phyloP scores from a whole-genome alignment of 1,284 basidiomycete species.

The Marasmius fiardii region DNA sequence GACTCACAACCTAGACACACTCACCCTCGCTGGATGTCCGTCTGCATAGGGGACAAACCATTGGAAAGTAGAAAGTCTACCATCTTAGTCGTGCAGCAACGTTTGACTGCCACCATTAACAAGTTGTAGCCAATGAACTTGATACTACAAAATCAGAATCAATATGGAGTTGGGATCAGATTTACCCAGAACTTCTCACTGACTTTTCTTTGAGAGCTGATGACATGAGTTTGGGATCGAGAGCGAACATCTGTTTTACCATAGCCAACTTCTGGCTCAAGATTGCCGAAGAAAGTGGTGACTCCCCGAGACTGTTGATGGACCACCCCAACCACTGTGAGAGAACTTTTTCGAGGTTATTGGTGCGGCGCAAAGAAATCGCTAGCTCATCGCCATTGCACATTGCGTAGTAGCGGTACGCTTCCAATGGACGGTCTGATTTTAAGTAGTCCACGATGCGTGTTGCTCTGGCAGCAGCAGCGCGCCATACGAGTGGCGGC shows the following conservation, averaged over 20 bases:
- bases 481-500: constrained; percentile 42
- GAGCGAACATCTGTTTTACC: constrained; percentile 39
- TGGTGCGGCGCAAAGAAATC: constrained; percentile 29
- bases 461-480: constrained; percentile 28
- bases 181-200: constrained; percentile 11
- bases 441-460: constrained; percentile 45
- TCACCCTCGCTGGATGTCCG: no score
- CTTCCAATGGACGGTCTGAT: constrained; percentile 27
- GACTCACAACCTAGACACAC: no score
- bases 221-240: constrained; percentile 36
- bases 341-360: constrained; percentile 32
- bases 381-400: constrained; percentile 37
- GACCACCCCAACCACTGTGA: constrained; percentile 44
- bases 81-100: constrained; percentile 25
- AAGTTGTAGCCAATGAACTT: constrained; percentile 43
- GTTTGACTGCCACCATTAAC: constrained; percentile 38
- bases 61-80: constrained; percentile 49
- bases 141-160: constrained; percentile 27
- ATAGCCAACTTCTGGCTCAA: constrained; percentile 28
- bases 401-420: constrained; percentile 40
- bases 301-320: constrained; percentile 42
- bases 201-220: constrained; percentile 39
- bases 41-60: no score
- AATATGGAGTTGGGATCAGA: not conserved
- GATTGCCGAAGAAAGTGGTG: constrained; percentile 42